Base-by-base conservation (phyloP, 257 asterid genomes). In the Gentiana macrophylla region DNA sequence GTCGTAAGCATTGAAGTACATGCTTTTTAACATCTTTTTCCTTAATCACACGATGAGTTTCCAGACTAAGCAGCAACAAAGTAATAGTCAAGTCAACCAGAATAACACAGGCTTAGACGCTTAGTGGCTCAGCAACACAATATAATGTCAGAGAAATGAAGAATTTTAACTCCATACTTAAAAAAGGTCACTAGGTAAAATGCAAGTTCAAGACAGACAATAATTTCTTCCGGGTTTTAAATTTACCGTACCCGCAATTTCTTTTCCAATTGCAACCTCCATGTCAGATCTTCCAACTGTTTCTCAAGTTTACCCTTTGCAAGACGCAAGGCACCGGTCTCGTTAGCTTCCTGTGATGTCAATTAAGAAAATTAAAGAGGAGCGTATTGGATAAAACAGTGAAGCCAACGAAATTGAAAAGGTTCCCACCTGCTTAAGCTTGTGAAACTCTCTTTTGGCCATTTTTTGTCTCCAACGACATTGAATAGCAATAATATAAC, bases 201-300 rank as follows among this genome's bases (percentile, higher is more conserved):
- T 24, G 24, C 24, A 24, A 24, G 24, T 24, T 24, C 24, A 24
- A 24, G 24, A 24, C 24, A 24, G 24, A 24, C 24, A 24, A 24
- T 24, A 24, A 24, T 24, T 24, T 24, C 24, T 24, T 24, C 24
- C 24, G 24, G 24, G 24, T 24, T 24, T 24, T 24, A 24, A 24
- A 24, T 24, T 41, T 41, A 41, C 50, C 15, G 56, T 81, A 92
- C 99, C 83, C 99, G 86, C 52, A 83, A 60, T 74, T 83, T 92
- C 68, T 88, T 92, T 84, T 92, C 99, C 62, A 92, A 80, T 56
- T 83, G 84, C 82, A 88, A 76, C 63, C 99, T 84, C 99, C 95
- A 92, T 2, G 97, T 92, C 53, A 92, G 89, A 81, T 92, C 99
- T 71, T 92, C 99, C 82, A 88, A 68, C 79, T 88, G 97, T 76